These are phyloP conservation scores for Aspergillus glaucus DNA, from an alignment of 2,329 filamentous ascomycete genomes.

Conservation along the genomic window DNA sequence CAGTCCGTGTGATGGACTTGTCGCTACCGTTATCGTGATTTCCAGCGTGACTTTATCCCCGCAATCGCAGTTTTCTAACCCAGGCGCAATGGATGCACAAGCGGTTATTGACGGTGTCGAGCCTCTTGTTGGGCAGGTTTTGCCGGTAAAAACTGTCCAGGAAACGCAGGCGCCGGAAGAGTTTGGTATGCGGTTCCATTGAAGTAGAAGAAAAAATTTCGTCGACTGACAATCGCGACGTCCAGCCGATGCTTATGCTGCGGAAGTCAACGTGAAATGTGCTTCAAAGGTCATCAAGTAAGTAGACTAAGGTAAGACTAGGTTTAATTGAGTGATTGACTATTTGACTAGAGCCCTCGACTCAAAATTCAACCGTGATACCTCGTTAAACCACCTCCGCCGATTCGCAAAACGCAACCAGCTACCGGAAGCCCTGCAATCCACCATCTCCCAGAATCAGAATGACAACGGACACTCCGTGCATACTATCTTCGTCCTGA, in stretches of 20 bases:
- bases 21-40: not conserved
- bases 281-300: slow-evolving; percentile 41
- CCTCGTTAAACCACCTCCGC: slow-evolving; percentile 32
- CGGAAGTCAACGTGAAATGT: slow-evolving; percentile 39
- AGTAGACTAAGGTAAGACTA: slow-evolving; percentile 3
- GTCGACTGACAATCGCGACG: slow-evolving; percentile 8
- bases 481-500: slow-evolving; percentile 36
- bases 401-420: slow-evolving; percentile 34
- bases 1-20: not conserved
- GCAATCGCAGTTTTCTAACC: not conserved
- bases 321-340: not conserved
- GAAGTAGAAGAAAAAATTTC: not conserved
- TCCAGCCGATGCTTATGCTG: slow-evolving; percentile 38
- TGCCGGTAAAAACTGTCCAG: slow-evolving; percentile 39
- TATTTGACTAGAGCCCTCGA: slow-evolving; percentile 30
- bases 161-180: slow-evolving; percentile 36
- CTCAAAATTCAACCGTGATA: slow-evolving; percentile 28
- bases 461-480: slow-evolving; percentile 6
- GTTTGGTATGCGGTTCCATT: slow-evolving; percentile 28
- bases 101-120: slow-evolving; percentile 18
- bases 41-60: not conserved
- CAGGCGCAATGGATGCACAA: slow-evolving; percentile 15
- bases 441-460: slow-evolving; percentile 12
- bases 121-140: slow-evolving; percentile 29
- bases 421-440: slow-evolving; percentile 25